phyloP scores from a whole-genome alignment of 2,329 filamentous ascomycete genomes.

The Aspergillus udagawae region DNA sequence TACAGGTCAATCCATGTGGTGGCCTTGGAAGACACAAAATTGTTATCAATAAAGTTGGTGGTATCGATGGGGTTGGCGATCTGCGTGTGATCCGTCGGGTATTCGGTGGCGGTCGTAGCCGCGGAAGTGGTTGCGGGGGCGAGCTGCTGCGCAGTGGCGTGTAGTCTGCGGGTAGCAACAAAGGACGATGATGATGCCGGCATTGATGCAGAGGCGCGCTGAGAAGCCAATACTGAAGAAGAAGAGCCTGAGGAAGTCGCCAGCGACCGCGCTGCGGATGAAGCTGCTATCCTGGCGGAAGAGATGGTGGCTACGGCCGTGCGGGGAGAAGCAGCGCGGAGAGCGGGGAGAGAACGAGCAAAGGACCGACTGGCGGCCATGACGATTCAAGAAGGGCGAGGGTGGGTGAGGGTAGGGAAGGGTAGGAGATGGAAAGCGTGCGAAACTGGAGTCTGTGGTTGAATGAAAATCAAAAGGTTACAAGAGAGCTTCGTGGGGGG shows the following conservation, averaged over 20 bases:
- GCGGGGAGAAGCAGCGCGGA: slow-evolving; percentile 36
- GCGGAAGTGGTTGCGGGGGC: slow-evolving; percentile 48
- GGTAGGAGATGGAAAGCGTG: background rate
- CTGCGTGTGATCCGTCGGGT: slow-evolving; percentile 54
- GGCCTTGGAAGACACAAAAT: slow-evolving; percentile 56
- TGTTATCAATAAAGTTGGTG: slow-evolving; percentile 61
- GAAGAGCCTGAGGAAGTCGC: slow-evolving; percentile 18
- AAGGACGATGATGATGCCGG: slow-evolving; percentile 18
- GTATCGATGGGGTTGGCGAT: slow-evolving; percentile 56
- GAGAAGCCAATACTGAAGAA: slow-evolving; percentile 16
- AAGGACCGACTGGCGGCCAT: slow-evolving; percentile 39
- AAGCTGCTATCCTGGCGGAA: slow-evolving; percentile 19
- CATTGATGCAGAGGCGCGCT: slow-evolving; percentile 10
- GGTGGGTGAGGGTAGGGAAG: background rate
- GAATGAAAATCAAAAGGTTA: background rate
- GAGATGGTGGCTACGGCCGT: slow-evolving; percentile 22
- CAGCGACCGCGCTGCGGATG: slow-evolving; percentile 23
- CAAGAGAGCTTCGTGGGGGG: background rate
- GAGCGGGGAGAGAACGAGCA: slow-evolving; percentile 35
- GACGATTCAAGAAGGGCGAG: slow-evolving; percentile 9
- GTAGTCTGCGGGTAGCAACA: slow-evolving; percentile 37
- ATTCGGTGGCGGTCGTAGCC: slow-evolving; percentile 48
- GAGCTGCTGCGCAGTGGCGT: slow-evolving; percentile 54
- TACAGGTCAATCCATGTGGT: slow-evolving; percentile 61
- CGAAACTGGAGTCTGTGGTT: background rate